Percentiles rank a stretch among this genome's conserved stretches.
Evolutionary conservation across 192 early-diverging fungal species (phyloP).

Genomic region (Rhizophlyctis rosea): DNA sequence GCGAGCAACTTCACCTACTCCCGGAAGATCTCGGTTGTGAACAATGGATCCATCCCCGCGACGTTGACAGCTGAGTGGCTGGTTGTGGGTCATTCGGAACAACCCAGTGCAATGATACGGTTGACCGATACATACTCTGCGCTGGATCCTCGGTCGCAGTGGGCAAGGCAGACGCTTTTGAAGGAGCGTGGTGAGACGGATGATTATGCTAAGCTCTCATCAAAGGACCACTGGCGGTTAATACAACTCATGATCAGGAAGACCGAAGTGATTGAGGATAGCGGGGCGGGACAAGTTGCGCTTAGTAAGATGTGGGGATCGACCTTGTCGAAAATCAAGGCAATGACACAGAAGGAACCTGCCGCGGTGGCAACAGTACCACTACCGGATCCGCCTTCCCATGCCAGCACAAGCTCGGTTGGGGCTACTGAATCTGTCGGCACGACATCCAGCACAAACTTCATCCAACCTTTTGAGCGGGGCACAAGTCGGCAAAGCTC

Average conservation of each 20-base stretch:
- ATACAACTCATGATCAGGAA: constrained; percentile 39
- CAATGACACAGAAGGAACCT: not conserved
- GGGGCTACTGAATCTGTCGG: not conserved
- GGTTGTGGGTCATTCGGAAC: constrained; percentile 50
- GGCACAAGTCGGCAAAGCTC: constrained; percentile 12
- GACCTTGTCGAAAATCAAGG: constrained; percentile 19
- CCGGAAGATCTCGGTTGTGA: constrained; percentile 48
- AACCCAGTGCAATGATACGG: constrained; percentile 30
- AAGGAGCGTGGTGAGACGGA: constrained; percentile 36
- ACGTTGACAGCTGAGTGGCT: constrained; percentile 52
- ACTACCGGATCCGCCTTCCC: not conserved
- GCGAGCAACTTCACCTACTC: constrained; percentile 51
- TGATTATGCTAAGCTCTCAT: constrained; percentile 27
- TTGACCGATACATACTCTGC: constrained; percentile 48
- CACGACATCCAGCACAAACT: not conserved
- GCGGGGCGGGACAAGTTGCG: constrained; percentile 2
- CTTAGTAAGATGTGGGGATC: constrained; percentile 29
- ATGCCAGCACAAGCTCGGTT: constrained; percentile 9
- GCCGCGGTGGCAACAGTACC: constrained; percentile 2
- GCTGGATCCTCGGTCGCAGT: constrained; percentile 54
- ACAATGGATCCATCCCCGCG: constrained; percentile 57
- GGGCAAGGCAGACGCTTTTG: constrained; percentile 44
- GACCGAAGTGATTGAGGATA: constrained; percentile 25
- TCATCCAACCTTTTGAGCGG: not conserved
- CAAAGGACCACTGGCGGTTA: constrained; percentile 30